phyloP scores from a whole-genome alignment of 1,284 basidiomycete species.

The Coriolopsis trogii region DNA sequence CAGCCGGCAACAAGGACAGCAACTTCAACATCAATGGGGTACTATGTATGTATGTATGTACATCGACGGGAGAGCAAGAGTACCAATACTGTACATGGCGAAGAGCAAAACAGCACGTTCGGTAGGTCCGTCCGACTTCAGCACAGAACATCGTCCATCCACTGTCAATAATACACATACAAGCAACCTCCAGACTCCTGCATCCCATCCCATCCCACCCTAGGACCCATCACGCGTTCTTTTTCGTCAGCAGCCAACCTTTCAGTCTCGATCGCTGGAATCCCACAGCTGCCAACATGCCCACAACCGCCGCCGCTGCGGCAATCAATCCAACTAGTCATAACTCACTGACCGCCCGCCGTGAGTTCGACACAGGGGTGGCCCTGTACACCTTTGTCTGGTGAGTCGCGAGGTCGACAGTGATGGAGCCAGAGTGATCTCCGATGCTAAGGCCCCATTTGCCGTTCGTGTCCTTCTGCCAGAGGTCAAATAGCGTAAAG shows the following conservation, averaged over 20 bases:
- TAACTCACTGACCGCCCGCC: constrained; percentile 21
- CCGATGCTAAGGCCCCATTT: constrained; percentile 39
- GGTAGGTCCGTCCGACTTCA: too few species aligned
- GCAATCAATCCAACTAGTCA: constrained; percentile 11
- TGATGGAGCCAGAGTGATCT: constrained; percentile 29
- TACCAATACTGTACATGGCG: too few species aligned
- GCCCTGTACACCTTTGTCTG: constrained; percentile 37
- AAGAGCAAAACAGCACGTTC: too few species aligned
- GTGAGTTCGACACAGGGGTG: constrained; percentile 23
- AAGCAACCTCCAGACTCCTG: neutral
- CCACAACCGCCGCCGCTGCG: neutral
- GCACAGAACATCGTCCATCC: too few species aligned
- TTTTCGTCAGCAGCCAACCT: constrained; percentile 4
- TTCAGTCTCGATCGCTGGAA: neutral
- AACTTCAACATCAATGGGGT: neutral
- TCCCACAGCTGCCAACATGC: neutral
- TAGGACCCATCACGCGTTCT: neutral
- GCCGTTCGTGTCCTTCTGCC: constrained; percentile 38
- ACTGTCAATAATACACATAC: too few species aligned
- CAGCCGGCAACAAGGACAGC: neutral
- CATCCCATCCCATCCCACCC: neutral
- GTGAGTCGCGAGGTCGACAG: constrained; percentile 33
- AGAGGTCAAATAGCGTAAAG: constrained; percentile 40
- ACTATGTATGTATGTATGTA: neutral
- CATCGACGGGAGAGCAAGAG: too few species aligned